Base-by-base conservation (phyloP, 768 basidiomycete genomes). In the Boletus rufocinnamomeus region DNA sequence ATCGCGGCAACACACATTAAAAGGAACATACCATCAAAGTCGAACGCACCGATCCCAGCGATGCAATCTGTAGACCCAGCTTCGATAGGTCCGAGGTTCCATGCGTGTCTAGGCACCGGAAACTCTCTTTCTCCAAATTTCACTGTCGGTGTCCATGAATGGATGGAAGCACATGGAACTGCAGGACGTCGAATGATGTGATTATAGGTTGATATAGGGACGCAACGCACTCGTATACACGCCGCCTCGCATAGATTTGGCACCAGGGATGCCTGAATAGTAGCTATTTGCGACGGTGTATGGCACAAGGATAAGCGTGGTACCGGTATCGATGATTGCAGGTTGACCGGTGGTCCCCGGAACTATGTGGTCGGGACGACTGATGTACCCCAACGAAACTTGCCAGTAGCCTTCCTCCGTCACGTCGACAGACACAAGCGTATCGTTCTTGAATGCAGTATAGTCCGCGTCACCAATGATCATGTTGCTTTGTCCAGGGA, bases 391-490 rank as follows among this genome's bases (percentile, higher is more conserved):
- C 47, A 76, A 38, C 5, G 11, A 27, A n/a, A 75, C 68, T 55
- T 77, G 70, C 77, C 77, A 78, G 57, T 72, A 77, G 21, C 58
- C 75, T 58, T 41, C n/a, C 0, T 52, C 0, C 4, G 63, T 73
- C 23, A 77, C 72, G 1, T 65, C 59, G 9, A 64, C 45, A 38
- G 69, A 75, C 9, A 76, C 76, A 65, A 84, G 74, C 1, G 60
- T 64, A 66, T 84, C 69, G 10, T 69, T 68, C 48, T 82, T 83
- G 54, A 82, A 84, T 32, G 85, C 66, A 61, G 74, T 73, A 8
- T 82, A 66, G 67, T 82, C 76, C 17, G 76, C 74, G 9, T 73
- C 75, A 11, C 69, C 69, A 14, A 71, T 41, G 14, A 27, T 52
- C 56, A 69, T 6, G 27, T 61, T 50, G 50, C 69, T 69, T 40